Percentiles rank a stretch among this genome's conserved stretches.
Evolutionary conservation across 139 green algal genomes (phyloP).

Genomic region (Diplosphaera chodatii): DNA sequence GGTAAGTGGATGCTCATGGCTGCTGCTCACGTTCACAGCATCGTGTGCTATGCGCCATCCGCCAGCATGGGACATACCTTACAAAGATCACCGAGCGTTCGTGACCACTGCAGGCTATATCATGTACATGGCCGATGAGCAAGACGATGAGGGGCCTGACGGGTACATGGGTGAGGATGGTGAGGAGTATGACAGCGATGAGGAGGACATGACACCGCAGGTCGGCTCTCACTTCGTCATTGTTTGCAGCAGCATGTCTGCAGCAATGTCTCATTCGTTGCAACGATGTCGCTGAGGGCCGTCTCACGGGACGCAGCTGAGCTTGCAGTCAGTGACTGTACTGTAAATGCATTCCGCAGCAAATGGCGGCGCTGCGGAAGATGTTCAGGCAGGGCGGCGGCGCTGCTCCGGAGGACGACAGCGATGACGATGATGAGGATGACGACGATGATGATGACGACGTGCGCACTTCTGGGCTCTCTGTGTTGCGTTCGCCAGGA

Average conservation of each 20-base stretch:
- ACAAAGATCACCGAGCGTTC: no score
- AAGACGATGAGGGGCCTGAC: not conserved
- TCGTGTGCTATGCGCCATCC: no score
- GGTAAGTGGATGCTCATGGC: not conserved
- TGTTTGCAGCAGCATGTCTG: no score
- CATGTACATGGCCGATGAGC: not conserved
- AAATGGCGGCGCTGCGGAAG: not conserved
- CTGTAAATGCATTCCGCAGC: not conserved
- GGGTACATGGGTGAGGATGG: no score
- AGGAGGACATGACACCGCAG: not conserved
- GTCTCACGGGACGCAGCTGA: no score
- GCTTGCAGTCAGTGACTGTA: no score
- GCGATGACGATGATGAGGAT: slow-evolving; percentile 14
- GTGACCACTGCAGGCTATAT: not conserved
- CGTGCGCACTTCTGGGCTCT: not conserved
- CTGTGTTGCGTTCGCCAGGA: no score
- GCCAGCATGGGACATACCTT: no score
- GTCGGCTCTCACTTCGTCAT: not conserved
- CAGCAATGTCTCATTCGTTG: no score
- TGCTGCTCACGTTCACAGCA: no score
- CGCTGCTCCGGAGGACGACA: not conserved
- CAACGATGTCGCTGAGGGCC: no score
- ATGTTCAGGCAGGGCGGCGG: not conserved
- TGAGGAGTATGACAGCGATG: not conserved
- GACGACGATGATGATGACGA: slow-evolving; percentile 8